Base-by-base conservation (phyloP, 305 asterid genomes). In the Rubia peregrina region DNA sequence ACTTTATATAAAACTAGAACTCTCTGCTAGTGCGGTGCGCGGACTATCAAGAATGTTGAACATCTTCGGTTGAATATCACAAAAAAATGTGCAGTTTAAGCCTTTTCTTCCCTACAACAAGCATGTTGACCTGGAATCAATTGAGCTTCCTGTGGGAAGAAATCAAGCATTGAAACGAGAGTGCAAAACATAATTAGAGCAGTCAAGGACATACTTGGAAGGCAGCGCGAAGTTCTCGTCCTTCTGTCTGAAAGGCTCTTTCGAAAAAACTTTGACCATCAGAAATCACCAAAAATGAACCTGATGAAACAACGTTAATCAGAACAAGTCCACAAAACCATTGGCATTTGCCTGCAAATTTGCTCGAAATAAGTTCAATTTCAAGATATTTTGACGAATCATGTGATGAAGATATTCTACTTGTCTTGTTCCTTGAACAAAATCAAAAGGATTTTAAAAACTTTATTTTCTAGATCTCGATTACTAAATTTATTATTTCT, bases 151-250 rank as follows among this genome's bases (percentile, higher is more conserved):
- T 3, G 4, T 30, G 36, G 36, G 36, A 30, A 30, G 36, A 21
- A 21, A 60, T 2, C 3, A 59, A 3, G 38, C 10, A 24, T 59
- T 59, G 40, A 59, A 59, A 59, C 24, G 33, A 59, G 24, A 4
- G 2, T 30, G 5, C 40, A 17, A 59, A 59, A 59, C 36, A 59
- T 21, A 24, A 59, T 59, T 24, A 59, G 22, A 24, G 36, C 9
- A 60, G 9, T 60, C 41, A 24, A 24, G 40, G 65, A n/a, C 26
- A 60, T 60, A 60, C 65, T 60, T 26, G 38, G n/a, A 60, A 60
- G 33, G 65, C 65, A 60, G 65, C 6, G 9, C 41, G 65, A 13
- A 60, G 65, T 33, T 60, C 65, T 60, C 65, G 10, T 60, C 41
- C 36, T 60, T 60, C 65, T 24, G 40, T 60, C 10, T 60, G 65